Base-by-base conservation (phyloP, 306 rosid genomes). In the Myrica gale region DNA sequence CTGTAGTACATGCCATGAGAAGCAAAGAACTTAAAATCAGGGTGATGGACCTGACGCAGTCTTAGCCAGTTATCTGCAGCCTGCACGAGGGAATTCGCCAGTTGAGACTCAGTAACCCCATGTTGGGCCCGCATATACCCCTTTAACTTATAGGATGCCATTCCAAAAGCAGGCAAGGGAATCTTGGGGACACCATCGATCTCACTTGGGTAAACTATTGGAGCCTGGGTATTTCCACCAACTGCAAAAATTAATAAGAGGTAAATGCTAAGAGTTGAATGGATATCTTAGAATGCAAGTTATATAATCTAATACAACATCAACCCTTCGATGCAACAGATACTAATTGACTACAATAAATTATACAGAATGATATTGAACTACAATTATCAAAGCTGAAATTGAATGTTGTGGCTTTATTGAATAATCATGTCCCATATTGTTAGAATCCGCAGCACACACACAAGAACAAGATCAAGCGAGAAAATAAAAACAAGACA, bases 111-210 rank as follows among this genome's bases (percentile, higher is more conserved):
- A 43, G 62, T 44, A 13, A 39, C 74, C 44, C 91, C 88, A 41
- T 82, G 83, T 71, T 87, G 88, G 61, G 77, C 77, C 98, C 98
- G 90, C 61, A 85, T 61, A 39, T 87, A 87, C 48, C 91, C 93
- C 69, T 90, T 93, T 68, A 93, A 78, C 87, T 93, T 90, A 57
- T 93, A 91, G 12, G 92, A 87, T 69, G 94, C 96, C 91, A 93
- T 73, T 57, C 92, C 98, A 58, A 93, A 89, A 70, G 81, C 85
- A 13, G 77, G 87, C 20, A 93, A 45, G 15, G 91, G 82, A 67
- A 91, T 84, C 76, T 84, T 88, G 13, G 92, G 84, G 43, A 80
- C 79, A 42, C 85, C 91, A 72, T 89, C 89, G 10, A 86, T 73
- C 76, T 83, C 92, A 67, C 52, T 88, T 6, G 96, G 90, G 77